Evolutionary conservation across 2,329 filamentous ascomycete genomes (phyloP).

Genomic region (Fusarium armeniacum): DNA sequence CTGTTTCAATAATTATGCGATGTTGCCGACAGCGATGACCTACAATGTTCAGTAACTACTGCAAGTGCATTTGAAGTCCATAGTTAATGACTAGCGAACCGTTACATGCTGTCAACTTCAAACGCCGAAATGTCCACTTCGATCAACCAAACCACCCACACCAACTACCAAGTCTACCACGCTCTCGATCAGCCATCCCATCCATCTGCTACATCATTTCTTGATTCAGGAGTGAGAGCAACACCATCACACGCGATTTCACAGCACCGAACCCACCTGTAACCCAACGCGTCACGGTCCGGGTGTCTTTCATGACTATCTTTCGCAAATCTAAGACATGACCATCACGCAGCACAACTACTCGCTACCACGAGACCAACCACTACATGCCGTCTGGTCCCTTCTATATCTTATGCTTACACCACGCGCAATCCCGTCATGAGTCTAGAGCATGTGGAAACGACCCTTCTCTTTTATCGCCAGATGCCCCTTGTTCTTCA

Average conservation of each 20-base stretch:
- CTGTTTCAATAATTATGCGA: conserved; percentile 17
- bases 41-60: neutral
- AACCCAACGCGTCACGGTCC: conserved; percentile 35
- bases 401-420: conserved; percentile 34
- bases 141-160: conserved; percentile 38
- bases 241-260: conserved; percentile 30
- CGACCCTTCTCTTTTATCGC: conserved; percentile 12
- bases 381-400: conserved; percentile 36
- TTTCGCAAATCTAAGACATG: conserved; percentile 47
- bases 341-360: conserved; percentile 45
- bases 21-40: conserved; percentile 10
- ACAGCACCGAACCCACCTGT: conserved; percentile 36
- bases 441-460: conserved; percentile 39
- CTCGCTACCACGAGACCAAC: conserved; percentile 47
- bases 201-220: conserved; percentile 40
- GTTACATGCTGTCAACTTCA: conserved; percentile 18
- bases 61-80: conserved; percentile 6
- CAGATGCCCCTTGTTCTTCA: conserved; percentile 13
- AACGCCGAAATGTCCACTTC: conserved; percentile 28
- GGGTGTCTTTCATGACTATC: conserved; percentile 37
- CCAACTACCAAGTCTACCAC: conserved; percentile 27
- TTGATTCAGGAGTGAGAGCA: conserved; percentile 35
- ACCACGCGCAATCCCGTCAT: conserved; percentile 44
- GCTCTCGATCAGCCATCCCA: conserved; percentile 44
- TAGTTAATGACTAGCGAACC: conserved; percentile 24